Evolutionary conservation across 306 rosid species (phyloP).

Genomic region (Chamaecrista fasciculata): DNA sequence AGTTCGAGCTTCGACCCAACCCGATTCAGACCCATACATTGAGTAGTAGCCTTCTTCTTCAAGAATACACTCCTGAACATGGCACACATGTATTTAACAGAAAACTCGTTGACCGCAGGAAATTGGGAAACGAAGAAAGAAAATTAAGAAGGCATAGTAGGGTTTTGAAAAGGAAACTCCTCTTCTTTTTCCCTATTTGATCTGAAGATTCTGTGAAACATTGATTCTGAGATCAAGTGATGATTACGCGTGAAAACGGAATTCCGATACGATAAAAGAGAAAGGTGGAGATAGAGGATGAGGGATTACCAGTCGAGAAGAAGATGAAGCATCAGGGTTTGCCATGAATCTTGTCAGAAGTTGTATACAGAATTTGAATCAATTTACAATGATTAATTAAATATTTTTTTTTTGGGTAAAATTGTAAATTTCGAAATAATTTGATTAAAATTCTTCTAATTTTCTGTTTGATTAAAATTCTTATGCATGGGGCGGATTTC

Average conservation of each 20-base stretch:
- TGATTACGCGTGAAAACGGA: no score
- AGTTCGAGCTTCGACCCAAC: slow-evolving; percentile 80
- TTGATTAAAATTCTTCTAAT: no score
- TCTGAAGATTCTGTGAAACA: not conserved
- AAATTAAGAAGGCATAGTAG: not conserved
- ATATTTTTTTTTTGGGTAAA: no score
- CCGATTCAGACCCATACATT: slow-evolving; percentile 52
- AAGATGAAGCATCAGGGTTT: slow-evolving; percentile 24
- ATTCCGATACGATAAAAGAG: not conserved
- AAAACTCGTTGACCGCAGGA: not conserved
- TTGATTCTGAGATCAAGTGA: no score
- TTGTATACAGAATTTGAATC: no score
- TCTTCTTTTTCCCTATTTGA: not conserved
- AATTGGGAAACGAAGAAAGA: not conserved
- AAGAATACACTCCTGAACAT: slow-evolving; percentile 29
- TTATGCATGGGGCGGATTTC: no score
- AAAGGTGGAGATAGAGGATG: not conserved
- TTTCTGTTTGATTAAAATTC: no score
- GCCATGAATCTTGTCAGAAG: no score
- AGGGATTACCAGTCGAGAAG: slow-evolving; percentile 28
- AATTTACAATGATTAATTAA: no score
- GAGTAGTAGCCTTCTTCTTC: slow-evolving; percentile 46
- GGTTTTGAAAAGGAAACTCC: not conserved
- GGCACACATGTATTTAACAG: not conserved
- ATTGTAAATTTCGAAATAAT: no score